Conservation (phyloP, 176 grass and related monocot genomes). For the Raddia guianensis region DNA sequence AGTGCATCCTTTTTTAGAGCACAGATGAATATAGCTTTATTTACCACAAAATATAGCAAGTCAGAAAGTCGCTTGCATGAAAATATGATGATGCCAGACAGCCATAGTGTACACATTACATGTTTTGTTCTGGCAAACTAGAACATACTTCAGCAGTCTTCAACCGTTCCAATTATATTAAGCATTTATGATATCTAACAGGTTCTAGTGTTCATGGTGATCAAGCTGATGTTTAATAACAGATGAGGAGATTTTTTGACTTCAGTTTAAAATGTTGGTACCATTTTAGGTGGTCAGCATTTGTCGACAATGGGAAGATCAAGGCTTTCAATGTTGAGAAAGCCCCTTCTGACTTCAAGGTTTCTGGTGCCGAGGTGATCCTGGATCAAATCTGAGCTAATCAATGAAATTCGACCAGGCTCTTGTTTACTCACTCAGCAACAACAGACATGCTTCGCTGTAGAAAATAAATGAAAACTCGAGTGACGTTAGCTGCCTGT, state of each 20-base stretch:
- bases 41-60: not conserved
- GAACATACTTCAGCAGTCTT: not conserved
- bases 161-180: not conserved
- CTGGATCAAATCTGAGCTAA: constrained; percentile 74
- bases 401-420: not conserved
- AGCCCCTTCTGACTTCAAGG: constrained; percentile 81
- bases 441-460: not conserved
- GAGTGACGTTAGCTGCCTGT: not conserved
- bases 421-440: not conserved
- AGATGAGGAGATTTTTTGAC: not conserved
- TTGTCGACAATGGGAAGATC: constrained; percentile 84
- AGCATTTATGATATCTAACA: not conserved
- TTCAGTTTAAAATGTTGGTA: not conserved
- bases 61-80: constrained; percentile 12
- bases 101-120: not conserved
- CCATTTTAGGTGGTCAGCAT: constrained; percentile 82
- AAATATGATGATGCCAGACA: not conserved
- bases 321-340: constrained; percentile 87
- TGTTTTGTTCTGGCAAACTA: not conserved
- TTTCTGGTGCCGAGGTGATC: constrained; percentile 86
- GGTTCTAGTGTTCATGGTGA: not conserved
- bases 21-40: not conserved
- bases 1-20: not conserved
- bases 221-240: not conserved
- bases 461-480: constrained; percentile 30